Conservation (phyloP, 2,329 filamentous ascomycete species). For the Trichoderma aggressivum region DNA sequence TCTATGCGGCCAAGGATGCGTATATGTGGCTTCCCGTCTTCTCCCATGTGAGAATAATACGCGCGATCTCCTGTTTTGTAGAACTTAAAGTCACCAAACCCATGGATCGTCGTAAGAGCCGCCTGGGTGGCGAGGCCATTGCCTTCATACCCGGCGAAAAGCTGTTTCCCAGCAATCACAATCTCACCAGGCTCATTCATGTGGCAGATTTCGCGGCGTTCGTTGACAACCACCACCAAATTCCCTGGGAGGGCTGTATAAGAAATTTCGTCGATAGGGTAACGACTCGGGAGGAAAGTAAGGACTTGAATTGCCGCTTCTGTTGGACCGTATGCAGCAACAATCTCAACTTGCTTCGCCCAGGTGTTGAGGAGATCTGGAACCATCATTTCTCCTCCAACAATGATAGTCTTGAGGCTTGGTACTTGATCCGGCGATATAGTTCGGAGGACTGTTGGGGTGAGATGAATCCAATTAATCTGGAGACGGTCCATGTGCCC, state of each 20-base stretch:
- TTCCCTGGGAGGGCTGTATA: not conserved
- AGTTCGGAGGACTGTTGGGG: not conserved
- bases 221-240: not conserved
- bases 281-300: not conserved
- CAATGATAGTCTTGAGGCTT: not conserved
- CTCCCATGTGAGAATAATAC: not conserved
- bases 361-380: not conserved
- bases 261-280: not conserved
- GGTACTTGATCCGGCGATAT: not conserved
- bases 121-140: not conserved
- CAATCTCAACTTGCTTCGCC: not conserved
- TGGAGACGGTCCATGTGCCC: not conserved
- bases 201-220: not conserved
- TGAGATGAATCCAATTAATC: not conserved
- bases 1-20: not conserved
- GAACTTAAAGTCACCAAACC: not conserved
- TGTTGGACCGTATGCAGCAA: not conserved
- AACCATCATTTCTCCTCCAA: not conserved
- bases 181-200: not conserved
- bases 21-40: not conserved
- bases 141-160: not conserved
- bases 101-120: not conserved
- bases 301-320: not conserved
- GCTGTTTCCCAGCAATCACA: not conserved
- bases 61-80: not conserved